Evolutionary conservation across 2,329 filamentous ascomycete species (phyloP), one percentile per base, ranked within the genome.

Genomic region (Trichophyton verrucosum): DNA sequence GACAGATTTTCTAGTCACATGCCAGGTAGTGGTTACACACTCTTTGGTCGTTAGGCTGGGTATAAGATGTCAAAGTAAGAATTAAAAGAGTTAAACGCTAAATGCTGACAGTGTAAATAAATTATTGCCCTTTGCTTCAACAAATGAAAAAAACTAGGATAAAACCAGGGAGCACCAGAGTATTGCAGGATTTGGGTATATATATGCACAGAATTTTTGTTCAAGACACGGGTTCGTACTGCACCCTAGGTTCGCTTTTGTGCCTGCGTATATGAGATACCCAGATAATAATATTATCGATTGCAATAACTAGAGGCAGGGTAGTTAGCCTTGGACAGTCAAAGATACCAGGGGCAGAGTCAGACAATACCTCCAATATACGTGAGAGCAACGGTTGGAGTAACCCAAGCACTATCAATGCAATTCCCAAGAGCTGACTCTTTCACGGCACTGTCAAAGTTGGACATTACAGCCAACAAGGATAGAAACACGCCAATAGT

Each of bases 401-500:
- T 42, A 22, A 49, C 36, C 46, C 58, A 59, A 3, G 46, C 40
- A n/a, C 30, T 36, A 24, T 44, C 20, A 17, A 47, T 24, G 17
- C 51, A 59, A 1, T 22, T 36, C 5, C 27, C 42, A 30, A 59
- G 27, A 22, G 36, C 22, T 8, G 44, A 59, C 20, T 6, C 27
- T n/a, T 49, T 20, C 20, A 17, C 42, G 15, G 22, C 24, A 20
- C 15, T 24, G 42, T 56, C 59, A 36, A 20, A 46, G 17, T 49
- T 44, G 13, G 55, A 44, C 15, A 65, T 59, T 6, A 63, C 11
- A 13, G 64, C 57, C 20, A 62, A 17, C 27, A 65, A 40, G 4
- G 62, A 44, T 53, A 64, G 20, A 4, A 61, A 51, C 17, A 61
- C 44, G 6, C 62, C 61, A 30, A 64, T 61, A 13, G 58, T 9